phyloP scores from a whole-genome alignment of 2,329 filamentous ascomycete genomes.

The Colletotrichum tabaci region DNA sequence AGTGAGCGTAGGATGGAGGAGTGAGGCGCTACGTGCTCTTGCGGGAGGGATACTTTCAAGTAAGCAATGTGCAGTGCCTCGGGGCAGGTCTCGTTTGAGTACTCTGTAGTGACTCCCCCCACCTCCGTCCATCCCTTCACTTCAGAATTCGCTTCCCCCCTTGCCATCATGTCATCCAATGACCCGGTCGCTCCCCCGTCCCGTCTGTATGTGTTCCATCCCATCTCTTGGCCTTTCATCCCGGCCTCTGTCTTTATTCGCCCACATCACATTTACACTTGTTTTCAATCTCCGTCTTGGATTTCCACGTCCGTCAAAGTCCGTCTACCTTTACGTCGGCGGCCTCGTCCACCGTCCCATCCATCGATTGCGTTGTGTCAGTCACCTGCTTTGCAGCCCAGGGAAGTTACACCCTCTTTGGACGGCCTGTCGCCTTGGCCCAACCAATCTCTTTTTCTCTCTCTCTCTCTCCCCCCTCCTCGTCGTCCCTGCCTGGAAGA shows the following conservation, averaged over 20 bases:
- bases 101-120: neutral
- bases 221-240: slow-evolving; percentile 16
- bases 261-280: neutral
- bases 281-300: slow-evolving; percentile 7
- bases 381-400: neutral
- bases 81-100: neutral
- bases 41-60: neutral
- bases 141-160: neutral
- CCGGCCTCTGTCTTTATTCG: neutral
- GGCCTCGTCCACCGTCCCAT: neutral
- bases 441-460: neutral
- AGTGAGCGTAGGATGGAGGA: neutral
- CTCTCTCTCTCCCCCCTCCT: neutral
- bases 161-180: slow-evolving; percentile 8
- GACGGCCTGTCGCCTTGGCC: neutral
- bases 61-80: neutral
- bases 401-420: slow-evolving; percentile 1
- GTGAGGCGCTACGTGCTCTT: neutral
- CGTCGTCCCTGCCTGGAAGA: neutral
- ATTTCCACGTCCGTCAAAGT: slow-evolving; percentile 3
- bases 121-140: neutral
- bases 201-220: slow-evolving; percentile 4
- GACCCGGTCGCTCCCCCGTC: neutral
- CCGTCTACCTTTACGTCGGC: neutral
- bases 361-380: slow-evolving; percentile 3